Percentiles rank a stretch among this genome's conserved stretches.
Conservation (phyloP, 2,329 filamentous ascomycete species). For the Aspergillus sp. region DNA sequence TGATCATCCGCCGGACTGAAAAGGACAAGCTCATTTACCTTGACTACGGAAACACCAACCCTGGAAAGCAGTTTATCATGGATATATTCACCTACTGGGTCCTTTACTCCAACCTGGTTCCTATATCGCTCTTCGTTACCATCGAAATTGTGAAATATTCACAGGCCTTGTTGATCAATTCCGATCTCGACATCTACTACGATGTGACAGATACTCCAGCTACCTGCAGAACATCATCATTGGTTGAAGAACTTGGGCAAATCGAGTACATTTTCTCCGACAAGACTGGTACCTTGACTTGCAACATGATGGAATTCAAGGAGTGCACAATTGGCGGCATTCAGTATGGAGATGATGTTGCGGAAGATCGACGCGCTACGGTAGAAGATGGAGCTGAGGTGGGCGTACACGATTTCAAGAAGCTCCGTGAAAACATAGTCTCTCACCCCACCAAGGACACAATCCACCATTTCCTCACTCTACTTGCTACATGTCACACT, state of each 20-base stretch:
- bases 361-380: conserved; percentile 82
- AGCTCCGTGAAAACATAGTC: conserved; percentile 68
- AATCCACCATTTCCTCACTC: conserved; percentile 80
- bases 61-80: conserved; percentile 80
- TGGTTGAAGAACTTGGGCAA: conserved; percentile 96
- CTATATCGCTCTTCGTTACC: conserved; percentile 96
- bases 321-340: conserved; percentile 91
- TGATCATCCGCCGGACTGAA: conserved; percentile 71
- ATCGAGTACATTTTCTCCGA: conserved; percentile 99
- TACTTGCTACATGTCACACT: conserved; percentile 90
- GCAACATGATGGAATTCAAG: conserved; percentile 98
- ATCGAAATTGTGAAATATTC: conserved; percentile 98
- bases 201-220: conserved; percentile 93
- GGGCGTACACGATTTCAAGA: conserved; percentile 82
- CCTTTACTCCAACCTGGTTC: conserved; percentile 91
- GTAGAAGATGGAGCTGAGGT: conserved; percentile 74
- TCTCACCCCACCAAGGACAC: conserved; percentile 58
- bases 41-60: conserved; percentile 61
- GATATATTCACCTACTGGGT: conserved; percentile 99
- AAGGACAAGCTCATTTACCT: conserved; percentile 70
- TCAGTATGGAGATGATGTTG: conserved; percentile 88
- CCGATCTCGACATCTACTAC: conserved; percentile 97
- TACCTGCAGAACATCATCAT: conserved; percentile 90
- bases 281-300: conserved; percentile 96
- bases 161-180: conserved; percentile 96